Conservation (phyloP, 2,329 filamentous ascomycete species). For the Fonsecaea pedrosoi region DNA sequence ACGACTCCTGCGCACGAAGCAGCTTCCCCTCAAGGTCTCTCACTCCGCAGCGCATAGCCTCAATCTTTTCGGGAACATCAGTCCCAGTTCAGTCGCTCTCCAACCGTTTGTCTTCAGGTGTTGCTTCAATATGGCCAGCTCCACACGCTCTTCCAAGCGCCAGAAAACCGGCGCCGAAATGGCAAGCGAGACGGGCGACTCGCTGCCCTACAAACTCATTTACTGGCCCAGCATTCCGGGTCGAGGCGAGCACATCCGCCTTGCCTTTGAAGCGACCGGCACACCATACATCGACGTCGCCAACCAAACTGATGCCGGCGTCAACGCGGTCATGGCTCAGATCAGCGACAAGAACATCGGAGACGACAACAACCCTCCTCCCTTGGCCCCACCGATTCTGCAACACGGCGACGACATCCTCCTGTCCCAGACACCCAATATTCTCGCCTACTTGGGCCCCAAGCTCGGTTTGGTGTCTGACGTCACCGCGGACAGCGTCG, state of each 20-base stretch:
- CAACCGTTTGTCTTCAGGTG: background rate
- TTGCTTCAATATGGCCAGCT: conserved; percentile 26
- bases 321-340: conserved; percentile 57
- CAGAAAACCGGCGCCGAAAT: conserved; percentile 33
- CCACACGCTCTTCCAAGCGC: conserved; percentile 37
- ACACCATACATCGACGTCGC: conserved; percentile 69
- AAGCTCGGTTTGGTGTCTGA: conserved; percentile 59
- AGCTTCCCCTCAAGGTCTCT: background rate
- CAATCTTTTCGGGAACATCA: background rate
- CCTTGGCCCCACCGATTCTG: conserved; percentile 71
- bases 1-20: background rate
- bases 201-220: conserved; percentile 29
- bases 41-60: background rate
- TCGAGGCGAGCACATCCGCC: conserved; percentile 75
- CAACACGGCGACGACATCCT: conserved; percentile 59
- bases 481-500: conserved; percentile 54
- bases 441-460: conserved; percentile 72
- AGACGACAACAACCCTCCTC: conserved; percentile 67
- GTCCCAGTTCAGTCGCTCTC: background rate
- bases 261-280: conserved; percentile 72
- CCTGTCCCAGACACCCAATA: conserved; percentile 74
- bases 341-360: conserved; percentile 49
- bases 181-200: background rate
- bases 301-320: conserved; percentile 57
- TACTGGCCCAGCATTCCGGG: conserved; percentile 68